A percentile compares a stretch with the other conserved stretches of the same genome.
Conservation (phyloP, 2,329 filamentous ascomycete genomes). For the Aspergillus sp. region DNA sequence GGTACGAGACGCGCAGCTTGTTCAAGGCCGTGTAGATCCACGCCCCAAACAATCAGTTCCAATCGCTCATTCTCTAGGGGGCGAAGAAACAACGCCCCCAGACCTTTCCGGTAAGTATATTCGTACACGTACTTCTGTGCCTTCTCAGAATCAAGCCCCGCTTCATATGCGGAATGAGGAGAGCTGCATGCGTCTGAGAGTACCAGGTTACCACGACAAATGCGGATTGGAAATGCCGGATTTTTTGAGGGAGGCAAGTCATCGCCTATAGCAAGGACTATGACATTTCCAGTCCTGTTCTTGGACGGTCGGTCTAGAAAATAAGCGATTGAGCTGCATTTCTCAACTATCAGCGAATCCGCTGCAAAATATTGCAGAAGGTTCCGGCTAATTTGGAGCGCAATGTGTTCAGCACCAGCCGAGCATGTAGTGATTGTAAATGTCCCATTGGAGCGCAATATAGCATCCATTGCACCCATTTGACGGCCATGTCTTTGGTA, state of each 20-base stretch:
- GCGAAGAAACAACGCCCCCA: conserved; percentile 48
- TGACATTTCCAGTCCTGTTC: conserved; percentile 37
- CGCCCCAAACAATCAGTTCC: conserved; percentile 53
- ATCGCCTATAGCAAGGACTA: conserved; percentile 27
- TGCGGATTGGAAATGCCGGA: conserved; percentile 20
- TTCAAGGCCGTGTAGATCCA: conserved; percentile 40
- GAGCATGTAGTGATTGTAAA: conserved; percentile 36
- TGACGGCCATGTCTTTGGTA: conserved; percentile 41
- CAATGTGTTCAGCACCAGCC: conserved; percentile 29
- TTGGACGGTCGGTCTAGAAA: conserved; percentile 1
- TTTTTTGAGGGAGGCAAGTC: conserved; percentile 12
- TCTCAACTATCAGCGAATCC: conserved; percentile 38
- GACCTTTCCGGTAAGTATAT: conserved; percentile 27
- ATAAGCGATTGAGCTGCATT: conserved; percentile 8
- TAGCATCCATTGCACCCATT: conserved; percentile 47
- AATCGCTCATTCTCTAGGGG: conserved; percentile 43
- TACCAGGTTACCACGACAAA: conserved; percentile 10
- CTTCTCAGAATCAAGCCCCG: conserved; percentile 5
- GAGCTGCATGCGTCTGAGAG: conserved; percentile 3
- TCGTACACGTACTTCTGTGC: conserved; percentile 15
- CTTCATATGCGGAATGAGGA: background rate
- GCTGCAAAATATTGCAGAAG: conserved; percentile 53
- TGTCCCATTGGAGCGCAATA: conserved; percentile 42
- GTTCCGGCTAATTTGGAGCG: conserved; percentile 51
- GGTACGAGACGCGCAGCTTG: conserved; percentile 50